Evolutionary conservation across 2,329 filamentous ascomycete genomes (phyloP), one percentile per base, ranked within the genome.

Genomic region (Dactylonectria estremocensis): DNA sequence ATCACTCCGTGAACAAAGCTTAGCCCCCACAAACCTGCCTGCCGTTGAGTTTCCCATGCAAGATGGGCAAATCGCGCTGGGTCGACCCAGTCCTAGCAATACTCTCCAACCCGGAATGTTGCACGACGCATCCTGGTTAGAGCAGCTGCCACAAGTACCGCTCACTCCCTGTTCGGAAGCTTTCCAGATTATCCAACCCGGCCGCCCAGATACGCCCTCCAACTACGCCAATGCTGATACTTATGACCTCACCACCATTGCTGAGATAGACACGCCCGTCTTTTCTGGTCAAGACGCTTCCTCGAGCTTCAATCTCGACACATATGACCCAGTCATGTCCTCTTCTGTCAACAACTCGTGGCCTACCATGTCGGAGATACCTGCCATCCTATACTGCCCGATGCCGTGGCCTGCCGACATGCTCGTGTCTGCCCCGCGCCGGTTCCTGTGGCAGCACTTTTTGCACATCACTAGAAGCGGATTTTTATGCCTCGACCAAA

Each of bases 371-470:
- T 24, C 53, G 20, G 35, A 37, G 18, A 14, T 45, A 49, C 37
- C 43, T 18, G 59, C 16, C 8, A 52, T 52, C 5, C 46, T 67
- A 31, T 68, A 70, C 46, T 68, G 63, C 35, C 66, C 66, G 4
- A 67, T 71, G 69, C 69, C 69, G n/a, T 71, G 66, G 69, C 69
- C 69, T 8, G 55, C 57, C 18, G 69, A 71, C 49, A 71, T 71
- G 69, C 52, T 71, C n/a, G 66, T 55, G 16, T 71, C 69, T 5
- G 46, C 69, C 9, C 62, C 64, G 9, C 58, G 69, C 6, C 69
- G 69, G 3, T 71, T 71, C 37, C 69, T 71, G 18, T 71, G 69
- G 69, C 59, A 64, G 37, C 66, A 71, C 35, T 71, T 71, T 33
- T 59, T 71, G 4, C 49, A 43, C 33, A 57, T 67, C 13, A 60